Evolutionary conservation across 1,284 basidiomycete species (phyloP), one percentile per base, ranked within the genome.

Genomic region (Erythrobasidium hasegawianum): DNA sequence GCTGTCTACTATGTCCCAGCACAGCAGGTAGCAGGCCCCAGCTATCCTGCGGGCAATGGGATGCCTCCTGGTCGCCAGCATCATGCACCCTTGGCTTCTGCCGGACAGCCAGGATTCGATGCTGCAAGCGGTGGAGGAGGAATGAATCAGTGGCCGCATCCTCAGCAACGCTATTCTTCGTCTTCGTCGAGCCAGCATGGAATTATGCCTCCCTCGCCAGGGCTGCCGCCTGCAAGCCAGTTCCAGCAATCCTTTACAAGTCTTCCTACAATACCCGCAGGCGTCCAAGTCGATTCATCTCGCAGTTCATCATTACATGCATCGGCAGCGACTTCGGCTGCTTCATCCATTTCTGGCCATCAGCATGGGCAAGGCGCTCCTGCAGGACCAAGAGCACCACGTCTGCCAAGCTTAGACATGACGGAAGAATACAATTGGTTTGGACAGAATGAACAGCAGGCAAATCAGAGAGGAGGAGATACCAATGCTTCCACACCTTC

Each of bases 321-420:
- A 33, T 33, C 33, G 4, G 33, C 33, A 33, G 33, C 33, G 33
- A 33, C 33, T 33, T 33, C 33, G 4, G 33, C 26, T 9, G 27
- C 29, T 22, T 27, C 33, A 2, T 27, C 38, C 2, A 24, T 24
- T 9, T 18, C 20, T 26, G 27, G 29, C 10, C n/a, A n/a, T n/a
- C n/a, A n/a, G n/a, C n/a, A n/a, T n/a, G 10, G 56, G n/a, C 9
- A 47, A 26, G 33, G 24, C 29, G 55, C 27, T 39, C 24, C 56
- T n/a, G 45, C 45, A 14, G 22, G n/a, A 47, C 22, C 43, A n/a
- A 47, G 43, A 47, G 43, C 45, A 33, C 62, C 62, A 4, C 55
- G 62, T 2, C 33, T 65, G 55, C 62, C 62, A 33, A 65, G 62
- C 62, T 58, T 65, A 41, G 62, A 65, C 20, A 45, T 55, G 13